A percentile compares a stretch with the other conserved stretches of the same genome.
Evolutionary conservation across 768 basidiomycete species (phyloP).

Genomic region (Termitomyces sp.): DNA sequence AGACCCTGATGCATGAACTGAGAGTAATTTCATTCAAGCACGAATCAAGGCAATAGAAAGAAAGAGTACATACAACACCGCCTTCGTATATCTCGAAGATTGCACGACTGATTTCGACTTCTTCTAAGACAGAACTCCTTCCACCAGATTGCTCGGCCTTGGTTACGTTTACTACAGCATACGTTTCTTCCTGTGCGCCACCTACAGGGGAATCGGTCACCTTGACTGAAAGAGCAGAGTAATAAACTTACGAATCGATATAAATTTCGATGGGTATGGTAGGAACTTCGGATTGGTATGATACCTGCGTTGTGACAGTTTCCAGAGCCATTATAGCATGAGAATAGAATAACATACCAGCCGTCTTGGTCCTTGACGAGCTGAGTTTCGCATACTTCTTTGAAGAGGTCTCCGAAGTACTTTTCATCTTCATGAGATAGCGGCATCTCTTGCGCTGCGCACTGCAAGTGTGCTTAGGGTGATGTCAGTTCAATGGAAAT

Average conservation of each 20-base stretch:
- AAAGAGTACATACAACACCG: slow-evolving; percentile 53
- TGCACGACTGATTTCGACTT: slow-evolving; percentile 77
- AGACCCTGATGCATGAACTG: slow-evolving; percentile 88
- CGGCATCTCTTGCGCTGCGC: slow-evolving; percentile 85
- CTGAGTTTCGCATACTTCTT: slow-evolving; percentile 53
- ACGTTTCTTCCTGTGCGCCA: slow-evolving; percentile 73
- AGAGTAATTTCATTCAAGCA: background rate
- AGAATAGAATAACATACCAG: slow-evolving; percentile 43
- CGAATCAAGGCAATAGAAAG: background rate
- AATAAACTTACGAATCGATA: slow-evolving; percentile 54
- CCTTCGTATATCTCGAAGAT: slow-evolving; percentile 90
- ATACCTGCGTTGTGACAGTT: slow-evolving; percentile 48
- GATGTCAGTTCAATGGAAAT: background rate
- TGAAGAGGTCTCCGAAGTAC: slow-evolving; percentile 68
- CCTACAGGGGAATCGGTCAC: slow-evolving; percentile 22
- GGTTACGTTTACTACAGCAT: slow-evolving; percentile 65
- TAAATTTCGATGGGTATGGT: slow-evolving; percentile 67
- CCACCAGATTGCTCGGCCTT: slow-evolving; percentile 27
- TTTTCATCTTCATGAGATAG: slow-evolving; percentile 54
- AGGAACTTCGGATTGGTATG: slow-evolving; percentile 76
- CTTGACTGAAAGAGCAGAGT: background rate
- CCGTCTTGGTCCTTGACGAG: slow-evolving; percentile 72
- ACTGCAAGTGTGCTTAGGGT: slow-evolving; percentile 71
- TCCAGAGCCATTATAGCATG: background rate
- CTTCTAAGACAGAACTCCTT: slow-evolving; percentile 56